Base-by-base conservation (phyloP, 1,139 yeast genomes). In the Suhomyces bribrorum region DNA sequence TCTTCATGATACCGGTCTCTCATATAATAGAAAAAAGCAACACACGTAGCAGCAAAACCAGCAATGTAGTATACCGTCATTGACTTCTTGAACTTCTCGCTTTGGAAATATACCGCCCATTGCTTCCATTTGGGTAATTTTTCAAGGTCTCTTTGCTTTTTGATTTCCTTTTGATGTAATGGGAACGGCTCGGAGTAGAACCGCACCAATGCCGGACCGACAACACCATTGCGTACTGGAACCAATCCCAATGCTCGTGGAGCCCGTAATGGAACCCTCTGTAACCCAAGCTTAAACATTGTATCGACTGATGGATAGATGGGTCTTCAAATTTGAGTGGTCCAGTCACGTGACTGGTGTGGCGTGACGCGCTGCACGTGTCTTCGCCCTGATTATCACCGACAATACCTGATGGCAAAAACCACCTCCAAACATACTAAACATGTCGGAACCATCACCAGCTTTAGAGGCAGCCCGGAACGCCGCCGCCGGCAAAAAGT, bases 1-100 rank as follows among this genome's bases (percentile, higher is more conserved):
- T 85, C 94, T 56, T 81, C 81, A 37, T 73, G 65, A 56, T 76
- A 84, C 34, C 83, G 61, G 50, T 83, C 86, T 49, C 81, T 68
- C 79, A 85, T 81, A 56, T 81, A 81, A 52, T 74, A 76, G 46
- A 79, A 75, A 41, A 87, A 86, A 38, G 83, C 78, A 16, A 75
- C 69, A 27, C 79, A 59, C 48, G 83, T 74, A 14, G 75, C 65
- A 1, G 70, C 66, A 53, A 85, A 83, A 2, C 79, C 75, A 20
- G 77, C 79, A 26, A 84, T 55, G 49, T 83, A 79, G 54, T 74
- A 80, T 17, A 61, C 54, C 4, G 75, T 68, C 68, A 70, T 63
- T 12, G 66, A 54, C 41, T 59, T 60, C 43, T 70, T 64, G 53
- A 69, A 69, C 49, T 67, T 60, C 29, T 61, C 58, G 15, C 67